Base-by-base conservation (phyloP, 495 filamentous ascomycete genomes). In the Neurospora tetraspora region DNA sequence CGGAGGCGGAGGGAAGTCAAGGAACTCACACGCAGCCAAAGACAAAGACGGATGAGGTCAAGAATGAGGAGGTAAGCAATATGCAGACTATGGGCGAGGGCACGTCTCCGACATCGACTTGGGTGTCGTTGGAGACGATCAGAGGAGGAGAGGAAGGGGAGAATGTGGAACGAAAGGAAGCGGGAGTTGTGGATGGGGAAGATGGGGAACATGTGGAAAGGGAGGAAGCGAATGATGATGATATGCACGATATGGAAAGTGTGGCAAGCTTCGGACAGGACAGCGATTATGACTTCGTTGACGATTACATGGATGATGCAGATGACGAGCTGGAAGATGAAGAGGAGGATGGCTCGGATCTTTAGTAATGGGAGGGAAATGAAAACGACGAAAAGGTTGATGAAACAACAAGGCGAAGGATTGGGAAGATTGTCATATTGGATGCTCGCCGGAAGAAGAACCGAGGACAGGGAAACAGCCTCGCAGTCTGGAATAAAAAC, bases 281-380 rank as follows among this genome's bases (percentile, higher is more conserved):
- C 53, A 65, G 53, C 23, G 47, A 59, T 4, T 65, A 65, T 65
- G 53, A 65, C 14, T 65, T 65, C 1, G 14, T 65, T 14, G 14
- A 65, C 7, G 53, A 65, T 16, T 34, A 18, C 14, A 16, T 83
- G 9, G 82, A 83, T 45, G 83, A 83, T 8, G 79, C 80, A 2
- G 79, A 82, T 34, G 80, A 79, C 14, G 79, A 87, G 70, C 78
- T 87, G 14, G 74, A 78, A 11, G 78, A 83, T 16, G 82, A 80
- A 8, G 75, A 78, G 53, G 78, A 79, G 6, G 53, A 65, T 36
- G 53, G 14, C 53, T 34, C 53, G 53, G 27, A 18, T 18, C 23
- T 65, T 31, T 65, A 18, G 53, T 45, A 20, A 12, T 0, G 20
- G 45, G 45, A 23, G 20, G 45, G n/a, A 23, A 23, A 12, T 23